Base-by-base conservation (phyloP, 1,284 basidiomycete species). In the Vanrija sp. region DNA sequence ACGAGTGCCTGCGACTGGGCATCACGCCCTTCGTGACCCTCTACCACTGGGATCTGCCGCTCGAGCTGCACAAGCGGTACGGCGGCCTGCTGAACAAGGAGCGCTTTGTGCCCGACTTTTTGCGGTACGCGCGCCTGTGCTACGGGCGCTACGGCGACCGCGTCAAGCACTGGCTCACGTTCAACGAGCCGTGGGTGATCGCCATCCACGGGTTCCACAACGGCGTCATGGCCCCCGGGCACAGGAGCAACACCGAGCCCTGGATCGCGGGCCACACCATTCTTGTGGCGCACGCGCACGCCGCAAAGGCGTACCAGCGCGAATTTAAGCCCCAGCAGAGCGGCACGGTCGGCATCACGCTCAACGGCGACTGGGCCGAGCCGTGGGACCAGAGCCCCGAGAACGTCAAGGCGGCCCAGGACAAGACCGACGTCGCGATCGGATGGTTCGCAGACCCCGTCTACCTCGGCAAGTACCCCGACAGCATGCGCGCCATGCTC, bases 21-120 rank as follows among this genome's bases (percentile, higher is more conserved):
- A 87, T 89, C 57, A 81, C 78, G 1, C 87, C 87, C 7, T 86
- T 85, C 66, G 81, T 89, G 38, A 88, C 86, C 0, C 73, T 88
- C 40, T 87, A 87, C 72, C 86, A 88, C 69, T 89, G 86, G 87
- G 87, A 89, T 65, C 79, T 88, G 6, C 87, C 87, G 6, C 85
- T 86, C 68, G 82, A 74, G 1, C 78, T 89, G 23, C 82, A 87
- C 55, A 82, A 87, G 55, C 80, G 84, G 45, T 89, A 89, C 71
- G 83, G 83, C 21, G 87, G 87, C 74, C 88, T 53, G 67, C 50
- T 68, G 23, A 82, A 84, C 74, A 83, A 82, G 63, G 81, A 81
- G 40, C 80, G 84, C 60, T 81, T 86, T 55, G 78, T 85, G 9
- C 72, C 80, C 38, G 87, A 89, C 69, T 89, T 80, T 60, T 80